These are phyloP conservation scores for Boechera retrofracta DNA, from an alignment of 345 rosid species.

Conservation along the genomic window DNA sequence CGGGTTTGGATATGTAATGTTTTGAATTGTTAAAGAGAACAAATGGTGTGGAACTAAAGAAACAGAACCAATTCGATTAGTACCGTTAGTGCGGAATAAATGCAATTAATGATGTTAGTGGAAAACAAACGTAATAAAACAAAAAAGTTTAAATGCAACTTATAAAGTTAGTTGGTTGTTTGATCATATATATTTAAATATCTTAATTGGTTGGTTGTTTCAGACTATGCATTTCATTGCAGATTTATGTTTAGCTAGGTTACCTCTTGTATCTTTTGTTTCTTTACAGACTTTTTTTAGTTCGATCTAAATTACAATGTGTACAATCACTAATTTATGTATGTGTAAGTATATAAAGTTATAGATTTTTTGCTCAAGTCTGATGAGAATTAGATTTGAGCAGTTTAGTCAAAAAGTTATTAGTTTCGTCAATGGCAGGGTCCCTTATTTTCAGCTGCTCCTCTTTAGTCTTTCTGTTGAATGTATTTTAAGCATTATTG, in stretches of 20 bases:
- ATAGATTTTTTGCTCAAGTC: neutral
- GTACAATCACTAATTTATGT: neutral
- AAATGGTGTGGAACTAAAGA: slow-evolving; percentile 17
- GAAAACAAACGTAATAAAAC: neutral
- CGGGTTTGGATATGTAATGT: neutral
- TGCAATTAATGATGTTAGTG: slow-evolving; percentile 21
- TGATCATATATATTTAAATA: neutral
- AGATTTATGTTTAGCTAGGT: neutral
- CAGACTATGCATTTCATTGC: neutral
- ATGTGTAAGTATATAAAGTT: neutral
- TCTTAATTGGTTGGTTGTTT: slow-evolving; percentile 18
- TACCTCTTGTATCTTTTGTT: neutral
- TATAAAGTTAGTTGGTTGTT: neutral
- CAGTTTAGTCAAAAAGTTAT: slow-evolving; percentile 13
- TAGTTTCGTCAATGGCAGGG: slow-evolving; percentile 33
- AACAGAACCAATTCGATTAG: slow-evolving; percentile 9
- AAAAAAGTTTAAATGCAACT: neutral
- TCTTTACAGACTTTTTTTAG: neutral
- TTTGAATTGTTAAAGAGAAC: slow-evolving; percentile 10
- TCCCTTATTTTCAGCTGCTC: slow-evolving; percentile 25
- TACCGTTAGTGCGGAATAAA: slow-evolving; percentile 27
- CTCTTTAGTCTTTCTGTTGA: neutral
- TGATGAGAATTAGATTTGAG: slow-evolving; percentile 11
- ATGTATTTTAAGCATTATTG: neutral
- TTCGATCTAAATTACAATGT: slow-evolving; percentile 5